phyloP scores from a whole-genome alignment of 2,329 filamentous ascomycete species.

The Metarhizium album region DNA sequence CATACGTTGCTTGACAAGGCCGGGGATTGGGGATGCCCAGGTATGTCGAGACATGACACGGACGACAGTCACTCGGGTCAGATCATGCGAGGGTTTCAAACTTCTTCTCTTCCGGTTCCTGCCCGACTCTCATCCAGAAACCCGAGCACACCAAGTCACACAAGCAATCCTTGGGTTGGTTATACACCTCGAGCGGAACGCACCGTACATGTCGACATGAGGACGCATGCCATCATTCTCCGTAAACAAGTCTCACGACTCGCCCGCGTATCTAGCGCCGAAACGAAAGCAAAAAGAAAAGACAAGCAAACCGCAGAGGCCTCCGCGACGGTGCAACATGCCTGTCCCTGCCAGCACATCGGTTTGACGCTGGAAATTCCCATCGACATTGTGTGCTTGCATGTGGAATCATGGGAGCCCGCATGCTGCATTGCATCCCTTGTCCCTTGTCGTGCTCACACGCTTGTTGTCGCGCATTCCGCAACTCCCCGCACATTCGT shows the following conservation, averaged over 20 bases:
- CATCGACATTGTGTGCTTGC: neutral
- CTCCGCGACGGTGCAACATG: no score
- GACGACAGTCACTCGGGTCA: neutral
- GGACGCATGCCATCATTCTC: neutral
- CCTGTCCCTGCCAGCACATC: no score
- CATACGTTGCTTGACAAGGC: slow-evolving; percentile 13
- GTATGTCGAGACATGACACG: neutral
- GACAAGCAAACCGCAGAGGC: neutral
- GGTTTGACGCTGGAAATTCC: neutral
- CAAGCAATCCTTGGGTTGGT: neutral
- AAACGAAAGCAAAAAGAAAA: neutral
- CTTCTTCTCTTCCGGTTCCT: neutral
- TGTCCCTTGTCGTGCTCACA: neutral
- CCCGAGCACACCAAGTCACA: neutral
- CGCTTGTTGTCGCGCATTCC: neutral
- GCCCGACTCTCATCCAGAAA: neutral
- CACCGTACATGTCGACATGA: neutral
- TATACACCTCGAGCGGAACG: neutral
- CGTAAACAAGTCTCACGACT: neutral
- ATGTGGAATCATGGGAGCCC: neutral
- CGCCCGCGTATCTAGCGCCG: neutral
- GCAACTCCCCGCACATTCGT: neutral
- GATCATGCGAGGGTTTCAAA: neutral
- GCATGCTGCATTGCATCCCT: no score
- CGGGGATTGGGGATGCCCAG: no score